Evolutionary conservation across 352 stramenopile genomes (phyloP), one percentile per base, ranked within the genome.

Genomic region (Pythium rishiriense): DNA sequence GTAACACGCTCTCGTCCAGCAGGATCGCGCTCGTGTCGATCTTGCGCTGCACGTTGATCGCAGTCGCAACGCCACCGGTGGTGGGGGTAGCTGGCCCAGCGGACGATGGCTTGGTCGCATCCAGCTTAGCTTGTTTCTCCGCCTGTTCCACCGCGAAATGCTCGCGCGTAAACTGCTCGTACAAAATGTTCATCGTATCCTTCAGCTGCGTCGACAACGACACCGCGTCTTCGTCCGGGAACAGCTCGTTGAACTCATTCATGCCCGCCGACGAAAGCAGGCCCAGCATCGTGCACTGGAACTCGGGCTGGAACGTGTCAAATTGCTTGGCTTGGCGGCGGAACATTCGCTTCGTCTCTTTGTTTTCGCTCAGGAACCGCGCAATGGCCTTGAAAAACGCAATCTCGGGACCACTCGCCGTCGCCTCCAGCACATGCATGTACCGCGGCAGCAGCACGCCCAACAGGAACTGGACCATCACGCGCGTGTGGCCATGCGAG

Each of bases 281-380:
- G 1, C 83, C 83, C 21, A 90, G 73, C 61, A 94, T 74, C 22
- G 82, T 88, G 57, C 79, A 89, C 70, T 91, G 79, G 54, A 85
- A 86, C 33, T 85, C 81, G 0, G 85, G 85, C 10, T 66, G 61
- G 59, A 93, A 89, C 29, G 75, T 71, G 26, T 78, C 68, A 24
- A 94, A 63, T 37, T 94, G 83, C 9, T 74, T 76, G 6, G 70
- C 68, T 57, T 94, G 85, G 7, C 85, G 85, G 48, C 85, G 82
- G 54, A 89, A 73, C 83, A 94, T 90, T 48, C 85, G 78, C 56
- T 93, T 94, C 65, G 74, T 80, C 49, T 94, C 85, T 64, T 93
- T 93, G 70, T 93, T 94, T 43, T 83, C 75, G 57, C 81, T 94
- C 54, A 94, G 33, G 60, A 84, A 94, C 15, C 72, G 66, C 26